Base-by-base conservation (phyloP, 2,329 filamentous ascomycete genomes). In the Penicillium sp. region DNA sequence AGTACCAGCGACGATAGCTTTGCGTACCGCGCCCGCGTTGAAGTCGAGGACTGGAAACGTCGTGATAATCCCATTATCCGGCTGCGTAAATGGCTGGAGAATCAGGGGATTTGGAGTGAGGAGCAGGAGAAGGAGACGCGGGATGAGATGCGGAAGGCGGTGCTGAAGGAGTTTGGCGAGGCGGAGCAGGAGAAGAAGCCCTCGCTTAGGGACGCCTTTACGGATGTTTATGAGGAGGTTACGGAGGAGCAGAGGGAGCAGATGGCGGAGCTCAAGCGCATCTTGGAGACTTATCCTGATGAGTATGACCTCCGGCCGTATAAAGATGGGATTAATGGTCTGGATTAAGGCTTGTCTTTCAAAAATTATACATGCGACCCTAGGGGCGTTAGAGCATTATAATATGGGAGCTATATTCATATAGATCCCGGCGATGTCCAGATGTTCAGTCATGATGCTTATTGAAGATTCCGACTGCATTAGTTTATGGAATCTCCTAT, bases 1-100 rank as follows among this genome's bases (percentile, higher is more conserved):
- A 95, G 88, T 69, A 98, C 93, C 0, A 93, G 87, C 0, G 93
- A 98, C 64, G 93, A 98, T 71, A 93, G 87, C 24, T 98, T 96
- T 63, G 93, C 93, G 0, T 98, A 98, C 72, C 85, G 93, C 8
- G 89, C 90, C 1, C 82, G 85, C 24, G 83, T 96, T 1, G 93
- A 98, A 64, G 93, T 98, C 7, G 87, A 95, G 65, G 88, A 95
- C 66, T 95, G 89, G 89, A 95, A 94, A 69, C 69, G 88, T 0
- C 77, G 89, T 12, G 90, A 95, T 64, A 95, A 95, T 62, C 89
- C 89, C 2, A 85, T 95, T 44, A 88, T 87, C 2, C 78, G 89
- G 12, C 66, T 95, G 49, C 79, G 90, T 21, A 95, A 95, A 73
- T 98, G 88, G 80, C 82, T 98, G 72, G 91, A 98, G 70, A 78